Conservation (phyloP, 192 early-diverging fungal genomes). For the Bifiguratus adelaidae region DNA sequence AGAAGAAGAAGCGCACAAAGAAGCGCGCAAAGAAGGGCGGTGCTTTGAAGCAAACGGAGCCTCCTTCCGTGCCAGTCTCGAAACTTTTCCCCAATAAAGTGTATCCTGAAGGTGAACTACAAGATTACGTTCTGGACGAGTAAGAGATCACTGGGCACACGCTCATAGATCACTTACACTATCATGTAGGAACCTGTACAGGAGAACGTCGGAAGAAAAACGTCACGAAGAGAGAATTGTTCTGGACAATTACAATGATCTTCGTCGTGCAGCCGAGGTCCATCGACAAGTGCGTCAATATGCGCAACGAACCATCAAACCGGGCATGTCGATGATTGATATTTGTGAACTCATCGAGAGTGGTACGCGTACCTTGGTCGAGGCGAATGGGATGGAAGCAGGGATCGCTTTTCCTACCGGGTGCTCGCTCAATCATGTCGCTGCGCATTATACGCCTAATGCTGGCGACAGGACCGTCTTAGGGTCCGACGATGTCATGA, state of each 20-base stretch:
- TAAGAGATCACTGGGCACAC: no score
- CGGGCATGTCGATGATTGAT: conserved; percentile 92
- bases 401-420: conserved; percentile 97
- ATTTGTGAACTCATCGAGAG: conserved; percentile 92
- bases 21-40: conserved; percentile 41
- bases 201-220: conserved; percentile 92
- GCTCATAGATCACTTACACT: background rate
- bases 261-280: conserved; percentile 87
- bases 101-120: conserved; percentile 76
- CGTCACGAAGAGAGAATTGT: conserved; percentile 64
- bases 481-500: conserved; percentile 84
- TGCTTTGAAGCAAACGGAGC: conserved; percentile 48
- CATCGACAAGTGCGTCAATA: conserved; percentile 88
- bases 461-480: conserved; percentile 90
- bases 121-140: no score
- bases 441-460: conserved; percentile 97
- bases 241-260: conserved; percentile 66
- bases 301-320: conserved; percentile 72
- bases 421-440: conserved; percentile 85
- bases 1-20: conserved; percentile 61
- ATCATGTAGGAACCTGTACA: conserved; percentile 59
- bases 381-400: conserved; percentile 75
- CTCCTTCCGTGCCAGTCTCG: conserved; percentile 68
- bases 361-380: conserved; percentile 74
- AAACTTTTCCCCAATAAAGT: conserved; percentile 66